Evolutionary conservation across 2,329 filamentous ascomycete genomes (phyloP), one percentile per base, ranked within the genome.

Genomic region (Colletotrichum tanaceti): DNA sequence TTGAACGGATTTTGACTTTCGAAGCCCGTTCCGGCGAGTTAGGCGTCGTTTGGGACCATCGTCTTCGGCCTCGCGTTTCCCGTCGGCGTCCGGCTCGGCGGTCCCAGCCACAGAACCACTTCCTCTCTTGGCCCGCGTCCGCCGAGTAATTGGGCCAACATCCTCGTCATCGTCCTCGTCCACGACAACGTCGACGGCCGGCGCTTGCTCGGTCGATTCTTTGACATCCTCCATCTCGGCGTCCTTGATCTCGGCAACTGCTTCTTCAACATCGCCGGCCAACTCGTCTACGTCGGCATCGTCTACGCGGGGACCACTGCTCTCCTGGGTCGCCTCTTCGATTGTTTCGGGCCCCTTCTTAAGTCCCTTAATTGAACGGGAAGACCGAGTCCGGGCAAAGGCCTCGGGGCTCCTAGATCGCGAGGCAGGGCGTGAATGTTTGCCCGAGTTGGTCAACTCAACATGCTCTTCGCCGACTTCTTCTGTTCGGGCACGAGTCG

Each of bases 361-460:
- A 2, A 87, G 71, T 7, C 83, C 82, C 75, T 89, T 89, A 18
- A 77, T 76, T 18, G 81, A 84, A 49, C 87, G 84, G 0, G 84
- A 84, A 5, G 83, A 77, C 68, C 86, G 79, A 2, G 77, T 79
- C 35, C 83, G 81, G 16, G 78, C 74, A 20, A 81, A 74, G 3
- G 83, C 75, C 71, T 90, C 88, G 0, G 88, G 88, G 69, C 86
- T 89, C 63, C 80, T 81, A 35, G 86, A 86, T 20, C 79, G 79
- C 46, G 85, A 81, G 38, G 83, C 78, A 2, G 81, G 75, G 47
- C 82, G 81, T 22, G 83, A 84, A 71, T 90, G 88, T 65, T 82
- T 84, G n/a, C 88, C 89, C 9, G 88, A 90, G 72, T 82, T 86
- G 6, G 88, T 86, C 16, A 90, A 79, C 73, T 90, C 87, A 5